phyloP scores from a whole-genome alignment of 2,329 filamentous ascomycete genomes.

The Clarireedia sp. region DNA sequence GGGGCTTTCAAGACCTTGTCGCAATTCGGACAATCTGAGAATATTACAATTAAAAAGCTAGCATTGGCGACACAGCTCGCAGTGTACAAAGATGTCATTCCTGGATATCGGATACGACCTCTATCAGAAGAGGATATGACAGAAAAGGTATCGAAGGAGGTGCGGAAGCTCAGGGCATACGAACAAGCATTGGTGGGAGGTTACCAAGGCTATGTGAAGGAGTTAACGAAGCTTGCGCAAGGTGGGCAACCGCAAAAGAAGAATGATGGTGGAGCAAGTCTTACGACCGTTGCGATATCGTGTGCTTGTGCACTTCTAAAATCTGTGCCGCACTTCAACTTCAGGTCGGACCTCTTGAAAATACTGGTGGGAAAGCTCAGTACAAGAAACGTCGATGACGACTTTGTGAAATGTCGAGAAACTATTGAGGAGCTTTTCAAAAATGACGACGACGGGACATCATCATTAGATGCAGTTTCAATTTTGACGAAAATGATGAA shows the following conservation, averaged over 20 bases:
- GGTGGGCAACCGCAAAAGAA: constrained; percentile 34
- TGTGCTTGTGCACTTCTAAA: constrained; percentile 77
- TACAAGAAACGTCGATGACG: constrained; percentile 59
- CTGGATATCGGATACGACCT: constrained; percentile 88
- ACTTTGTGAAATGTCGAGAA: constrained; percentile 69
- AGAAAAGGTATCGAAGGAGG: constrained; percentile 85
- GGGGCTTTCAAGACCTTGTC: constrained; percentile 71
- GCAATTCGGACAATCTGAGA: constrained; percentile 61
- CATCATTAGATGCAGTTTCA: constrained; percentile 78
- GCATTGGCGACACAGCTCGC: constrained; percentile 79
- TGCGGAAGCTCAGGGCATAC: constrained; percentile 71
- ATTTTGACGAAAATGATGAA: constrained; percentile 90
- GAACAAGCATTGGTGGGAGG: constrained; percentile 80
- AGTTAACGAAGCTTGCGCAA: constrained; percentile 62
- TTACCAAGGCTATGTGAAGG: constrained; percentile 78
- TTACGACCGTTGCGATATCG: constrained; percentile 71
- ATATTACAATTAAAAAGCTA: constrained; percentile 74
- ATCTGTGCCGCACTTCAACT: constrained; percentile 94
- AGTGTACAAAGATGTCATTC: constrained; percentile 92
- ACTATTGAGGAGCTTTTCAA: constrained; percentile 75
- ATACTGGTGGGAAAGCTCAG: constrained; percentile 82
- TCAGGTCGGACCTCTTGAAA: constrained; percentile 76
- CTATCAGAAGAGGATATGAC: constrained; percentile 64
- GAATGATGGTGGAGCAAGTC: constrained; percentile 35
- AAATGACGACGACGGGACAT: constrained; percentile 82